Conservation (phyloP, 352 stramenopile species). For the Phytophthora brassicae region DNA sequence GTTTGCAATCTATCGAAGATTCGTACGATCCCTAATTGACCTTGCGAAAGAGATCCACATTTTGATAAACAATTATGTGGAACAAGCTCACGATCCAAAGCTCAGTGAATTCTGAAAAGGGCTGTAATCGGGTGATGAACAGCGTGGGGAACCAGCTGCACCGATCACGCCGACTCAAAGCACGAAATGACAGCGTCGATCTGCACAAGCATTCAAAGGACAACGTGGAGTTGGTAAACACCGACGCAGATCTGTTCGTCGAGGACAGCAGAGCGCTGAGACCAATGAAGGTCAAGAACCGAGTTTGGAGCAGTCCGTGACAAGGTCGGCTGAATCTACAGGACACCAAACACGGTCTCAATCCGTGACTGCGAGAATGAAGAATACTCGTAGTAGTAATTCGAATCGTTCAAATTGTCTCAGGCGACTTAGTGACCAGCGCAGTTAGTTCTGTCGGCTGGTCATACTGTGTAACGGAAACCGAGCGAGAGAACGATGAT, state of each 20-base stretch:
- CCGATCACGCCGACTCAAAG: not conserved
- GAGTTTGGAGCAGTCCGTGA: not conserved
- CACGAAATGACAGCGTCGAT: not conserved
- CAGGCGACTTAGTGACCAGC: not conserved
- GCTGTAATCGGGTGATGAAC: not conserved
- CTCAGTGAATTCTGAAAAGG: not conserved
- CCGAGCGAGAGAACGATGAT: not conserved
- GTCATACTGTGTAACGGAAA: not conserved
- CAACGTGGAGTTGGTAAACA: no score
- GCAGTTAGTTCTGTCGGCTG: not conserved
- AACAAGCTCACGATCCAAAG: not conserved
- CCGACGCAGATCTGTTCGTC: not conserved
- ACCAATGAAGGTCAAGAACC: not conserved
- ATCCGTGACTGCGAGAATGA: not conserved
- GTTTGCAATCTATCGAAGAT: not conserved
- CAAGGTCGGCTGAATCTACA: not conserved
- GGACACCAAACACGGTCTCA: not conserved
- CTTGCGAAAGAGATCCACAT: not conserved
- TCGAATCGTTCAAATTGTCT: not conserved
- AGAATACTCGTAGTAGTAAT: not conserved
- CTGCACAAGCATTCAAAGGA: no score
- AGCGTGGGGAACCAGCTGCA: not conserved
- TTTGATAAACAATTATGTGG: not conserved
- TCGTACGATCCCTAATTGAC: not conserved
- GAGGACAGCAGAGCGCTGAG: not conserved